These are phyloP conservation scores for Cinnamomum chago DNA, from an alignment of 164 flowering plant species.

Conservation along the genomic window DNA sequence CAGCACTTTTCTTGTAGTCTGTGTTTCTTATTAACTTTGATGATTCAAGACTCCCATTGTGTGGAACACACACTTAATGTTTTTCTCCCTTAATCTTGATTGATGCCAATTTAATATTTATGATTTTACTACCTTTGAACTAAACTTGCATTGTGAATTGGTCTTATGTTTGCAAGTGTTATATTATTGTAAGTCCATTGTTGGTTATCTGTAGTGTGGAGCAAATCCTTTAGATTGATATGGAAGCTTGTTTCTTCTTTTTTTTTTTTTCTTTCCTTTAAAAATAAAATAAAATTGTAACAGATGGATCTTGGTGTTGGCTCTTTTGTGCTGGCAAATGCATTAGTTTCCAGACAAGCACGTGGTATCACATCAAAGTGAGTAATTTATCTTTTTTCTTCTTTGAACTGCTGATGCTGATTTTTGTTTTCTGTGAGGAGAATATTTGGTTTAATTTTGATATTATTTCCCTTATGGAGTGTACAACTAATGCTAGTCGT, in stretches of 20 bases:
- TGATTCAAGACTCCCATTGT: background rate
- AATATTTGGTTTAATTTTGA: background rate
- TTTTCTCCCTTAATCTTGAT: background rate
- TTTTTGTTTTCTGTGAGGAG: background rate
- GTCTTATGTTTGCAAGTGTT: background rate
- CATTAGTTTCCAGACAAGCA: slow-evolving; percentile 90
- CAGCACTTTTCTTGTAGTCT: background rate
- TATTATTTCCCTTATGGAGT: background rate
- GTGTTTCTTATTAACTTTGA: background rate
- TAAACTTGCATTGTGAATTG: background rate
- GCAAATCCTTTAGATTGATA: slow-evolving; percentile 3
- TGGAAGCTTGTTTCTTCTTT: background rate
- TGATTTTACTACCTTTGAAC: too few relatives aligned
- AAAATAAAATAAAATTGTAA: too few relatives aligned
- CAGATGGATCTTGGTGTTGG: slow-evolving; percentile 99
- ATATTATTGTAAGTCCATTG: background rate
- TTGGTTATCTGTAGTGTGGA: background rate
- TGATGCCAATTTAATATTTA: background rate
- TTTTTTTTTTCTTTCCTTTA: too few relatives aligned
- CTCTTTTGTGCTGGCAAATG: slow-evolving; percentile 76
- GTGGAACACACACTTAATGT: background rate
- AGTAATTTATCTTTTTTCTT: slow-evolving; percentile 24
- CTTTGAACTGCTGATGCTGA: background rate
- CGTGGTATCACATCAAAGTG: slow-evolving; percentile 47
- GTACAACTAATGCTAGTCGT: background rate